Base-by-base conservation (phyloP, 129 eudicot genomes). In the Chrysanthemum makinoi region DNA sequence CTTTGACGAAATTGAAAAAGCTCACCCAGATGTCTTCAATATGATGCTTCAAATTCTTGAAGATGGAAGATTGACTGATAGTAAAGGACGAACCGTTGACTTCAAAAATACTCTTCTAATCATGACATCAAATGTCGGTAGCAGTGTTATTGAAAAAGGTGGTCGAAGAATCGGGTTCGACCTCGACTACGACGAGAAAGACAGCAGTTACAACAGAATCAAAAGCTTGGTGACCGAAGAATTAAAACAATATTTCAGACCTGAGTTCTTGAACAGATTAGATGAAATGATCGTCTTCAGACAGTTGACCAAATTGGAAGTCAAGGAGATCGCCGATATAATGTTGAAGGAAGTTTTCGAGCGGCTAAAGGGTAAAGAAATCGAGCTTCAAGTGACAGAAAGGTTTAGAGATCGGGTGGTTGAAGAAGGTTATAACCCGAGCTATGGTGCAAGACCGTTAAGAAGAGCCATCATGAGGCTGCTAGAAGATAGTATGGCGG, bases 11-110 rank as follows among this genome's bases (percentile, higher is more conserved):
- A 91, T 90, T 19, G 97, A 90, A 59, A 90, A 90, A 70, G 97
- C 97, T 6, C 95, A 90, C 53, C 95, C 95, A 0, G 97, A 90
- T 59, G 97, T 90, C 26, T 90, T 90, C 80, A 90, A 90, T 69
- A 83, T 90, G 95, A 91, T 91, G 97, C 95, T 91, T 76, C 97
- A 91, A 66, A 91, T 91, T 74, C 87, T 91, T 0, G 97, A 91
- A 72, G 97, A 91, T 33, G 97, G 97, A 14, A 73, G 97, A 62
- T 69, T 91, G 73, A 91, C 97, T 2, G 97, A 91, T 65, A 91
- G 97, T 79, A 91, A 91, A 68, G 97, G 95, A 3, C 74, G 97
- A 62, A 91, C 97, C 0, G 97, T 91, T 1, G 92, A 91, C 70
- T 91, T 91, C 66, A 91, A 91, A 80, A 91, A 91, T 77, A 91